Base-by-base conservation (phyloP, 257 asterid genomes). In the Ophiorrhiza pumila region DNA sequence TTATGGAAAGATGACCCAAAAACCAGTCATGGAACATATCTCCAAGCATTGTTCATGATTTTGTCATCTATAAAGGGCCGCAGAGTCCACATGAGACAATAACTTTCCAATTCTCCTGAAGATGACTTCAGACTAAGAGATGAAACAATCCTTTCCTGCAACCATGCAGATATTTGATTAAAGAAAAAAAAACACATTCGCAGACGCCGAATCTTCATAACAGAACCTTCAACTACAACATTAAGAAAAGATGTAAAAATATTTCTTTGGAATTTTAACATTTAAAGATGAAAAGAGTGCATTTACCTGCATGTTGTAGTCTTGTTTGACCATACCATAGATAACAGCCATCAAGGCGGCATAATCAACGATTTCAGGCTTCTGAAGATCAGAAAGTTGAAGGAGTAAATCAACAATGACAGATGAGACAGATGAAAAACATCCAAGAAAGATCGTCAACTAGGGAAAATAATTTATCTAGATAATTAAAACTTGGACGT, bases 271-370 rank as follows among this genome's bases (percentile, higher is more conserved):
- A 8, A 43, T 11, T 15, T 7, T 37, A 18, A 32, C 29, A 74
- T 37, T 17, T 18, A 46, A 42, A 25, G 67, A 10, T 43, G 45
- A 4, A 4, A 22, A 23, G 31, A n/a, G 77, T 42, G 25, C 14
- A n/a, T 43, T 69, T 79, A 92, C 98, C 98, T 93, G 96, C 98
- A 93, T 90, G 60, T 71, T 71, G 82, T 77, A 87, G 76, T 92
- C 98, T 80, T 80, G 84, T 78, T 89, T 86, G 72, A 89, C 77
- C 97, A 90, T 92, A 71, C 83, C 76, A 77, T 77, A 89, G 5
- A 89, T 47, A 39, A 82, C 56, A 43, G 95, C 97, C 91, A 92
- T 88, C 81, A 79, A 71, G 71, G 75, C 64, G 32, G 91, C 93
- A 76, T 80, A 86, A 74, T 87, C 86, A 49, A 76, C 71, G 8